Percentiles rank a stretch among this genome's conserved stretches.
Conservation (phyloP, 2,329 filamentous ascomycete genomes). For the Xylariaceae sp. region DNA sequence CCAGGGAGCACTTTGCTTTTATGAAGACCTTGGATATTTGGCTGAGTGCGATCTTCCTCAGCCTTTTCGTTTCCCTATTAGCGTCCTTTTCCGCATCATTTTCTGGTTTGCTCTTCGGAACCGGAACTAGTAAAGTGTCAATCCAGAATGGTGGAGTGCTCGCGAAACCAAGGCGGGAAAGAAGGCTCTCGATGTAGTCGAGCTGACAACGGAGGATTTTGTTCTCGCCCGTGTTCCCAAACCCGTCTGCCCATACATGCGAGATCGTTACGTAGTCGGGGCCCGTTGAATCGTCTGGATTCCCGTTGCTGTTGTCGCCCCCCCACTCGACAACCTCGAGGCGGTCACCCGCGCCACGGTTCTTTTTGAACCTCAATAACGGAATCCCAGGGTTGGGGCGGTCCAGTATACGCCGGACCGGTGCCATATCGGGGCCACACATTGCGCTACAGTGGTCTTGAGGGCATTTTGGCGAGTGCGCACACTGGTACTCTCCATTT, state of each 20-base stretch:
- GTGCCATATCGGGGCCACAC: not conserved
- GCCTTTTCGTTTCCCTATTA: too few relatives aligned
- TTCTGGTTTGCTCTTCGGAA: not conserved
- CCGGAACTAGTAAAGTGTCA: conserved; percentile 2
- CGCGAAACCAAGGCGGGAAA: not conserved
- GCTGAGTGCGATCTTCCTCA: not conserved
- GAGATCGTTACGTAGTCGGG: conserved; percentile 1
- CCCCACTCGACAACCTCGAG: too few relatives aligned
- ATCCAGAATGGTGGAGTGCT: not conserved
- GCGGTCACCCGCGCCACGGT: too few relatives aligned
- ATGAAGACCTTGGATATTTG: conserved; percentile 1
- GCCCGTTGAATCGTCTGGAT: too few relatives aligned
- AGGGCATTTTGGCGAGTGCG: too few relatives aligned
- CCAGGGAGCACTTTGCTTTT: not conserved
- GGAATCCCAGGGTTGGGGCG: not conserved
- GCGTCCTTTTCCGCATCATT: too few relatives aligned
- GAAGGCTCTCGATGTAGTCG: not conserved
- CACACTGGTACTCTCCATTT: not conserved
- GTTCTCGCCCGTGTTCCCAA: conserved; percentile 1
- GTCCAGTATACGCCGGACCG: not conserved
- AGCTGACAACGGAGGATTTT: conserved; percentile 1
- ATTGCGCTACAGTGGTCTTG: too few relatives aligned
- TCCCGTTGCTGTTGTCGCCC: too few relatives aligned
- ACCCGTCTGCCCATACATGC: conserved; percentile 5
- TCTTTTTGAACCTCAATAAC: not conserved